A percentile compares a stretch with the other conserved stretches of the same genome.
Evolutionary conservation across 1,139 yeast species (phyloP).

Genomic region (Saccharomyces pastorianus): DNA sequence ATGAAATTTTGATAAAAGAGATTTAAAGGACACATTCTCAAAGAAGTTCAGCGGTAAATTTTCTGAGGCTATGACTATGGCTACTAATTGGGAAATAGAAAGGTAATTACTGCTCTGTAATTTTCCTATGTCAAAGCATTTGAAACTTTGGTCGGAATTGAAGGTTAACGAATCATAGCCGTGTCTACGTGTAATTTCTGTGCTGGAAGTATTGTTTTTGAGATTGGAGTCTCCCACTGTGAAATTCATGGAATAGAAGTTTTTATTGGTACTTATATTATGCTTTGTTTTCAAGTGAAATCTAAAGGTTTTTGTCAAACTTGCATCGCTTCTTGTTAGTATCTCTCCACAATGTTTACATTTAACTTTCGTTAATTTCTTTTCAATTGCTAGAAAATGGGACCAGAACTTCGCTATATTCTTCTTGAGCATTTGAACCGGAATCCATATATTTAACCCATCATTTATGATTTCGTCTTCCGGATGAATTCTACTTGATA

Average conservation of each 20-base stretch:
- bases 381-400: constrained; percentile 10
- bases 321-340: constrained; percentile 2
- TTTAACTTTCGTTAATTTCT: constrained; percentile 5
- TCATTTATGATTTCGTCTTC: constrained; percentile 5
- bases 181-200: not conserved
- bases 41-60: not conserved
- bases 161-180: not conserved
- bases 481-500: not conserved
- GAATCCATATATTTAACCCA: constrained; percentile 11
- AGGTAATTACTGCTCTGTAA: not conserved
- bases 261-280: constrained; percentile 7
- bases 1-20: not conserved
- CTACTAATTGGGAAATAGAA: not conserved
- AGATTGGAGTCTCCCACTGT: not conserved
- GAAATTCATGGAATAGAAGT: constrained; percentile 4
- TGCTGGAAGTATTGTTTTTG: not conserved
- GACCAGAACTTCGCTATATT: constrained; percentile 13
- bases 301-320: constrained; percentile 6
- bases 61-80: not conserved
- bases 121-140: not conserved
- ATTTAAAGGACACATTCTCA: not conserved
- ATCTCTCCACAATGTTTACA: constrained; percentile 17
- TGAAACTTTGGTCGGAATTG: not conserved
- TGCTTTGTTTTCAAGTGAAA: constrained; percentile 12
- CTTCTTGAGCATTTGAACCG: constrained; percentile 10